A percentile compares a stretch with the other conserved stretches of the same genome.
These are phyloP conservation scores for Linum usitatissimum DNA, from an alignment of 345 rosid species.

Conservation along the genomic window DNA sequence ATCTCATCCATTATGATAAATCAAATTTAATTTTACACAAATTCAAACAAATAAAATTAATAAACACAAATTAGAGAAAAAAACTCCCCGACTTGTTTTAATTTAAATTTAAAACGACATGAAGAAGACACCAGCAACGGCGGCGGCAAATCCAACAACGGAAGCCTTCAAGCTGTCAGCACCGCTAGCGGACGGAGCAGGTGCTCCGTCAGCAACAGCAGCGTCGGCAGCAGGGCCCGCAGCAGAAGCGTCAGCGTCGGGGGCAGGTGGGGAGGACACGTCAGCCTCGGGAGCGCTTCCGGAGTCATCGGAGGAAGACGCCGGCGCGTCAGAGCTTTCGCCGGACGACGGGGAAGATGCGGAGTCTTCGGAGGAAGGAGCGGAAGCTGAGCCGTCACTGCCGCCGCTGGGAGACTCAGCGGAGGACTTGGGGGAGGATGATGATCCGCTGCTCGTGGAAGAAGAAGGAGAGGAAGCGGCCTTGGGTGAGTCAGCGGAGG, in stretches of 20 bases:
- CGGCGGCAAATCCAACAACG: background rate
- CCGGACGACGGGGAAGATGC: background rate
- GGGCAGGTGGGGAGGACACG: constrained; percentile 6
- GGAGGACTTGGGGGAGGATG: background rate
- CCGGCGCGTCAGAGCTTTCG: background rate
- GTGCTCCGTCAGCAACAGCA: background rate
- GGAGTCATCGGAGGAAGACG: background rate
- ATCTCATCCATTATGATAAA: too few relatives aligned
- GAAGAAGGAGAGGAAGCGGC: background rate
- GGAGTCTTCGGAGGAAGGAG: background rate
- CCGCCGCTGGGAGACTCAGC: background rate
- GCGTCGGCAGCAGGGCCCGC: constrained; percentile 1
- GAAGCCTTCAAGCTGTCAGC: background rate
- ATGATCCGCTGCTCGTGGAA: background rate
- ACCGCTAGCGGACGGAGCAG: background rate
- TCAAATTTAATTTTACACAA: too few relatives aligned
- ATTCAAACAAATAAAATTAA: too few relatives aligned
- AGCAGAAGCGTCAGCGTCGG: background rate
- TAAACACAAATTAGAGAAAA: too few relatives aligned
- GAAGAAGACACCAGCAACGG: background rate
- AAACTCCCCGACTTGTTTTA: too few relatives aligned
- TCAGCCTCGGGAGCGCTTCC: background rate
- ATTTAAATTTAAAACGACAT: background rate
- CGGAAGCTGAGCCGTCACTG: background rate
- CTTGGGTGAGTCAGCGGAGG: background rate